Evolutionary conservation across 805 yeast genomes (phyloP).

Genomic region (Danielia oregonensis): DNA sequence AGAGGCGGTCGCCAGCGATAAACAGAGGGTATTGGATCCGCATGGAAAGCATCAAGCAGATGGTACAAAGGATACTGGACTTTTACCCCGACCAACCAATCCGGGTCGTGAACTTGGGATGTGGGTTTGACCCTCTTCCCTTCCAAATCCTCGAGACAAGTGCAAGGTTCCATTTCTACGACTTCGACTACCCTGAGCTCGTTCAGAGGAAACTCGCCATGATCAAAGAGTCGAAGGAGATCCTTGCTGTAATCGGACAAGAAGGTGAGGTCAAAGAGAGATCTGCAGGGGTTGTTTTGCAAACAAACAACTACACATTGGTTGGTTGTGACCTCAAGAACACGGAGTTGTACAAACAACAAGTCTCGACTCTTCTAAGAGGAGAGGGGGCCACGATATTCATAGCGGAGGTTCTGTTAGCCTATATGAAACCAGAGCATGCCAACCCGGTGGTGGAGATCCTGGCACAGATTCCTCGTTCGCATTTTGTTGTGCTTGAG

Average conservation of each 20-base stretch:
- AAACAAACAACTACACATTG: conserved; percentile 40
- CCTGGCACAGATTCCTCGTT: conserved; percentile 42
- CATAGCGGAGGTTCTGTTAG: conserved; percentile 79
- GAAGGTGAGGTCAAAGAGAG: conserved; percentile 12
- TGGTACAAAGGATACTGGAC: conserved; percentile 45
- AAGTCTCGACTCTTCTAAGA: conserved; percentile 24
- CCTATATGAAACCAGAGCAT: conserved; percentile 66
- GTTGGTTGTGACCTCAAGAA: conserved; percentile 67
- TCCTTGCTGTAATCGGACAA: conserved; percentile 43
- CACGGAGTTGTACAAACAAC: conserved; percentile 30
- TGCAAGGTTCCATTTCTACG: conserved; percentile 47
- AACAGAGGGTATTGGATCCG: conserved; percentile 83
- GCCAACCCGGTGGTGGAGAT: conserved; percentile 60
- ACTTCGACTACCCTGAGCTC: conserved; percentile 73
- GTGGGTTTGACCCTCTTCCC: conserved; percentile 59
- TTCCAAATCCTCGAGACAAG: conserved; percentile 30
- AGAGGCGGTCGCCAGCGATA: conserved; percentile 73
- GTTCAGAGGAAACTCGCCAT: conserved; percentile 51
- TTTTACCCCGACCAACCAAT: conserved; percentile 23
- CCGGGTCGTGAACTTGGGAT: conserved; percentile 65
- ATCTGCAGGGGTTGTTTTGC: conserved; percentile 10
- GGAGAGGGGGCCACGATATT: conserved; percentile 46
- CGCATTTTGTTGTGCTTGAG: conserved; percentile 66
- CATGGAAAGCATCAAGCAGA: conserved; percentile 61
- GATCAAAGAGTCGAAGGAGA: conserved; percentile 47